Conservation (phyloP, 768 basidiomycete species). For the Lentinula guzmanii region DNA sequence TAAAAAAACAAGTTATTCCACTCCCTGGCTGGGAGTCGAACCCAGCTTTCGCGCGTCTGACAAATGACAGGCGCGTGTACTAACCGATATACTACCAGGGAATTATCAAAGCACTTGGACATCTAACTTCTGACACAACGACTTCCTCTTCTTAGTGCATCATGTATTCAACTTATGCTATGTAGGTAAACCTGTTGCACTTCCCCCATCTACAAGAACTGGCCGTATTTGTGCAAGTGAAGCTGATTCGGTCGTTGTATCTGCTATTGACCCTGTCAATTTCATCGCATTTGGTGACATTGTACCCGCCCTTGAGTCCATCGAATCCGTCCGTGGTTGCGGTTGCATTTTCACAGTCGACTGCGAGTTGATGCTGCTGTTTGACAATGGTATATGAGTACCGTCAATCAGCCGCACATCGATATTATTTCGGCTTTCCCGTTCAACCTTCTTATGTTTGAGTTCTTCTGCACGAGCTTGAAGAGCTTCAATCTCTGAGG, state of each 20-base stretch:
- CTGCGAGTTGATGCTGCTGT: background rate
- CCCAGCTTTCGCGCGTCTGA: background rate
- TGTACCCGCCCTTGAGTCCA: background rate
- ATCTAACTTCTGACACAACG: too few species aligned
- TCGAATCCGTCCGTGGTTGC: background rate
- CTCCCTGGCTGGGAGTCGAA: background rate
- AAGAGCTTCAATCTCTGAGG: conserved; percentile 52
- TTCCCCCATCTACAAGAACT: background rate
- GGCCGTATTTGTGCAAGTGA: background rate
- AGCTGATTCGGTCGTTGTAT: too few species aligned
- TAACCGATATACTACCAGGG: background rate
- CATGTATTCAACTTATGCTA: background rate
- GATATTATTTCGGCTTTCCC: background rate
- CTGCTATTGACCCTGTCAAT: background rate
- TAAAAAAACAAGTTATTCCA: background rate
- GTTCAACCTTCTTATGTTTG: conserved; percentile 14
- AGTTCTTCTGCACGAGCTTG: conserved; percentile 43
- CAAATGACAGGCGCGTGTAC: background rate
- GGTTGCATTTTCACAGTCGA: background rate
- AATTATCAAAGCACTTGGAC: too few species aligned
- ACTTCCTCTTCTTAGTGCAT: too few species aligned
- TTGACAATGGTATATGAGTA: background rate
- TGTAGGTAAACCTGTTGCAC: background rate
- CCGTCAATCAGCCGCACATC: background rate
- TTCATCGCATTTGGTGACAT: too few species aligned